Evolutionary conservation across 2,329 filamentous ascomycete genomes (phyloP), one percentile per base, ranked within the genome.

Genomic region (Pseudocercospora vitis): DNA sequence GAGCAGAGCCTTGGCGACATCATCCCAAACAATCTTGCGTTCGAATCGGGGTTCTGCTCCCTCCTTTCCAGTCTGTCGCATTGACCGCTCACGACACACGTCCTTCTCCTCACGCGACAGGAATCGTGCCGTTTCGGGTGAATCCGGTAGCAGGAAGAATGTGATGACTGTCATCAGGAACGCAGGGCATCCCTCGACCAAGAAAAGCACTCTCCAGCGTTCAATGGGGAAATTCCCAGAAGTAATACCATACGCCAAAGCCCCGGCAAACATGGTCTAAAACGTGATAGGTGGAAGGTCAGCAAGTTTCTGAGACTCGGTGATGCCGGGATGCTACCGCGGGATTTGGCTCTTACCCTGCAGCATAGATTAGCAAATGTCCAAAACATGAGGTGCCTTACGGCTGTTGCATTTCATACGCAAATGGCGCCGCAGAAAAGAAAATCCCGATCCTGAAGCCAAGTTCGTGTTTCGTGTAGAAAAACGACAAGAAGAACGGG

Each of bases 161-260:
- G 79, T 76, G 3, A 81, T 59, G 2, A 78, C 63, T 0, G 80
- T 78, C 4, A 82, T 74, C 9, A 80, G 56, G 4, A 85, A 66
- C 9, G 79, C 81, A 1, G 84, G 82, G 4, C 82, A 66, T 7
- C 83, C 83, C 68, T 87, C 84, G 2, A 86, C 78, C 3, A 86
- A 71, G 52, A 80, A 80, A 2, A 80, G 60, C 3, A 78, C 68
- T 23, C 83, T 77, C 86, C 86, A 89, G 54, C 76, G 80, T 3
- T 80, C 76, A 33, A 87, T 69, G 18, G 73, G 63, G 2, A 75
- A 71, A 63, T 79, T 74, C 4, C 82, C 81, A 16, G 79, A 78
- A 6, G 82, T 82, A 64, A 87, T 84, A 3, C 77, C 81, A 50
- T 82, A 85, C 1, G 82, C 82, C 7, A 77, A 66, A 3, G 82